These are phyloP conservation scores for Trichoderma reesei DNA, from an alignment of 495 filamentous ascomycete species.

Conservation along the genomic window DNA sequence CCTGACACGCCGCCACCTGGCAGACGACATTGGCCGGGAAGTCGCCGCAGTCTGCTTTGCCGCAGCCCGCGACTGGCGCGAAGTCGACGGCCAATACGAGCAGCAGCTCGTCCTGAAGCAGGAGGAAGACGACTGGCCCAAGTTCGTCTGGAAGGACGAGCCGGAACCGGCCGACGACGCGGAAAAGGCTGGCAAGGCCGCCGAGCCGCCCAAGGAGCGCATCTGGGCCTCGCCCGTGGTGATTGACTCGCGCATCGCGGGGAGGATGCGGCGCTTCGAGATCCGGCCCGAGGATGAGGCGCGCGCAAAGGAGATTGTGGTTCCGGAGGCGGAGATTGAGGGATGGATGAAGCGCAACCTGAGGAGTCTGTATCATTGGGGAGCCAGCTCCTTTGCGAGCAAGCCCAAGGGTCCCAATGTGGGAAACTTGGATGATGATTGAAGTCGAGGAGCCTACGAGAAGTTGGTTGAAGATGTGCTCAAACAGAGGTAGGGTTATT, in stretches of 20 bases:
- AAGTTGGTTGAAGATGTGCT: no score
- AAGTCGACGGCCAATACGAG: slow-evolving; percentile 40
- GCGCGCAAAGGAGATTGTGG: slow-evolving; percentile 49
- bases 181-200: slow-evolving; percentile 14
- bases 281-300: slow-evolving; percentile 56
- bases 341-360: slow-evolving; percentile 48
- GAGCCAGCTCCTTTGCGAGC: slow-evolving; percentile 18
- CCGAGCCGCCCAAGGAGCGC: slow-evolving; percentile 35
- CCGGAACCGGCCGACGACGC: slow-evolving; percentile 35
- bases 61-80: slow-evolving; percentile 39
- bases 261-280: slow-evolving; percentile 73
- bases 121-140: slow-evolving; percentile 86
- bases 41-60: slow-evolving; percentile 77
- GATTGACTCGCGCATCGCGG: slow-evolving; percentile 65
- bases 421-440: slow-evolving; percentile 17
- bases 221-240: slow-evolving; percentile 72
- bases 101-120: slow-evolving; percentile 58
- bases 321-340: slow-evolving; percentile 57
- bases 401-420: slow-evolving; percentile 18
- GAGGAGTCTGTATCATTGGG: slow-evolving; percentile 36
- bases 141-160: slow-evolving; percentile 58
- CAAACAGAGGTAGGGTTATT: not conserved
- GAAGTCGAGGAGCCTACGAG: not conserved
- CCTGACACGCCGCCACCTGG: slow-evolving; percentile 73
- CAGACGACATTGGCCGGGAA: slow-evolving; percentile 81